These are phyloP conservation scores for Berberis vulgaris DNA, from an alignment of 164 flowering plant genomes.

Conservation along the genomic window DNA sequence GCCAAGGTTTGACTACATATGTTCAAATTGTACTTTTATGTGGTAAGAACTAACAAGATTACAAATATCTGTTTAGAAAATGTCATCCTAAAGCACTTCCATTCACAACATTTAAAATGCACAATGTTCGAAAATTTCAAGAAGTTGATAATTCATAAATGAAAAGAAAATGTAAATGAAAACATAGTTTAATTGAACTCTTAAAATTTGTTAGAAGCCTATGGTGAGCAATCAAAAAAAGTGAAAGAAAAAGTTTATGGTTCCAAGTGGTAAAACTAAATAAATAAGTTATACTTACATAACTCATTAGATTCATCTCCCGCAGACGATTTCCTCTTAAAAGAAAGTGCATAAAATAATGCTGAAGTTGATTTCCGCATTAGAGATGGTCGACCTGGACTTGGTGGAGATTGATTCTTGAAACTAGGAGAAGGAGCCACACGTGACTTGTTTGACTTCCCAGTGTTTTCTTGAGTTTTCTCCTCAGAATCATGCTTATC, in stretches of 20 bases:
- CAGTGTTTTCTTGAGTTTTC: slow-evolving; percentile 27
- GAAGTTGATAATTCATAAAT: too few species aligned
- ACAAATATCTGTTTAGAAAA: too few species aligned
- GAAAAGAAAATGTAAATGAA: too few species aligned
- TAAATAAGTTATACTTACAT: slow-evolving; percentile 29
- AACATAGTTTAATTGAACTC: too few species aligned
- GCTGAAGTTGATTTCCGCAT: slow-evolving; percentile 38
- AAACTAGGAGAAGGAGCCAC: slow-evolving; percentile 57
- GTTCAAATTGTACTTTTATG: too few species aligned
- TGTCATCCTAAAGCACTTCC: too few species aligned
- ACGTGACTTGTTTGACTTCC: slow-evolving; percentile 35
- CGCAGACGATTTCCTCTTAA: slow-evolving; percentile 70
- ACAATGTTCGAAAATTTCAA: too few species aligned
- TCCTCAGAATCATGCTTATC: slow-evolving; percentile 35
- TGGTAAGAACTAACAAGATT: too few species aligned
- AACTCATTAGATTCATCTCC: slow-evolving; percentile 49
- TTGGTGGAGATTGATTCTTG: slow-evolving; percentile 29
- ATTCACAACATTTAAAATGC: too few species aligned
- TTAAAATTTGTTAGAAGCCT: neutral
- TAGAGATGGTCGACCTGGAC: slow-evolving; percentile 28
- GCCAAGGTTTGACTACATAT: too few species aligned
- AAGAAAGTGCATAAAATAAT: slow-evolving; percentile 58
- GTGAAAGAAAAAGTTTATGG: neutral
- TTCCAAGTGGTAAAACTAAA: too few species aligned
- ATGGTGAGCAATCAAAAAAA: neutral